phyloP scores from a whole-genome alignment of 768 basidiomycete species.

The Auriscalpium orientale region DNA sequence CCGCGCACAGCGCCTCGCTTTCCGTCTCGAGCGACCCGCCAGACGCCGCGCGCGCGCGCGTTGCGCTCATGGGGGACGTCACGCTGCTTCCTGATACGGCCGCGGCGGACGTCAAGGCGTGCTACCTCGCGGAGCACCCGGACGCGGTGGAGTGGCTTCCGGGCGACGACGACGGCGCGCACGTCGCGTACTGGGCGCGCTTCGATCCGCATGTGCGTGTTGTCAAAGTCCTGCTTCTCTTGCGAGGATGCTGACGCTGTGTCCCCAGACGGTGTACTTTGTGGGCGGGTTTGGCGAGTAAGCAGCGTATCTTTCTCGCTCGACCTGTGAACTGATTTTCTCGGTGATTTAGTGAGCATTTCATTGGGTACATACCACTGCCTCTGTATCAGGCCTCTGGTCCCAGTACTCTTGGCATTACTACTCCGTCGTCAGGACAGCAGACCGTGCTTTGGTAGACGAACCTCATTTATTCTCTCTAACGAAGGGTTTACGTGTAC shows the following conservation, averaged over 20 bases:
- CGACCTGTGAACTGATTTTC: not conserved
- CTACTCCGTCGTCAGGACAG: too few relatives aligned
- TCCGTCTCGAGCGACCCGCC: slow-evolving; percentile 33
- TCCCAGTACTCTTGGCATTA: not conserved
- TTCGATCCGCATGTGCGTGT: slow-evolving; percentile 44
- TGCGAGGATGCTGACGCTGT: not conserved
- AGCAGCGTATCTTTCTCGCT: slow-evolving; percentile 9
- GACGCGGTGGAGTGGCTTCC: slow-evolving; percentile 48
- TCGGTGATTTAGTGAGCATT: slow-evolving; percentile 31
- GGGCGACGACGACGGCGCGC: slow-evolving; percentile 35
- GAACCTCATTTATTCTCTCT: too few relatives aligned
- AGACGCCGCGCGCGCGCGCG: slow-evolving; percentile 37
- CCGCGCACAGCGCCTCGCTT: slow-evolving; percentile 36
- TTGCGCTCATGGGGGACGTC: slow-evolving; percentile 42
- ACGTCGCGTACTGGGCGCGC: slow-evolving; percentile 45
- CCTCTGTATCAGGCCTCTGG: slow-evolving; percentile 32
- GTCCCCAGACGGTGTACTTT: slow-evolving; percentile 39
- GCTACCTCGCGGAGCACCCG: slow-evolving; percentile 39
- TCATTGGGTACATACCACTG: slow-evolving; percentile 44
- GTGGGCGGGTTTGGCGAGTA: slow-evolving; percentile 49
- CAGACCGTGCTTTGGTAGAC: too few relatives aligned
- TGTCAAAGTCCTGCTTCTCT: not conserved
- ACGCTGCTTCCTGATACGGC: slow-evolving; percentile 32
- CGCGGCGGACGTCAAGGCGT: slow-evolving; percentile 27
- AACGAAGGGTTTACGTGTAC: too few relatives aligned